A percentile compares a stretch with the other conserved stretches of the same genome.
phyloP scores from a whole-genome alignment of 352 stramenopile genomes.

The Globisporangium orthogonon region DNA sequence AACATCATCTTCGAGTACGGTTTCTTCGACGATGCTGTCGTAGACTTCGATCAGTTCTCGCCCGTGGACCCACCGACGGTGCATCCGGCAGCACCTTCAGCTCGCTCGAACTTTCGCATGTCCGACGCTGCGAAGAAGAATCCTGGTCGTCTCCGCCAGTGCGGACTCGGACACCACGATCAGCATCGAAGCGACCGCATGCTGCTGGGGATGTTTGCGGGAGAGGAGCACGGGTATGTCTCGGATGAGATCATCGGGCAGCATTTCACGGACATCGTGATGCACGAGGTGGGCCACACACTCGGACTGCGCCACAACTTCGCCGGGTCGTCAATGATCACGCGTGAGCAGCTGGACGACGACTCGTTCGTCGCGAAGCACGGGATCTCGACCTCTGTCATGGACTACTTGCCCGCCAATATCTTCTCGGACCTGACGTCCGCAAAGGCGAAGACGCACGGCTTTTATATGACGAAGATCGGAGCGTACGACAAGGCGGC shows the following conservation, averaged over 20 bases:
- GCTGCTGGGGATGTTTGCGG: constrained; percentile 27
- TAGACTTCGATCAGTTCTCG: constrained; percentile 42
- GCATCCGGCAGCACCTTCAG: background rate
- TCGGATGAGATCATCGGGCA: constrained; percentile 52
- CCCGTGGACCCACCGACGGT: constrained; percentile 22
- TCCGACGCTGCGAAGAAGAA: background rate
- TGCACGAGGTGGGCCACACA: constrained; percentile 88
- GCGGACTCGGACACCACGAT: constrained; percentile 28
- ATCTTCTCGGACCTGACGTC: constrained; percentile 66
- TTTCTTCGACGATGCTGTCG: constrained; percentile 71
- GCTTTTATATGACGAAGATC: constrained; percentile 66
- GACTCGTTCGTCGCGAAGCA: constrained; percentile 36
- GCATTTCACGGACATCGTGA: constrained; percentile 72
- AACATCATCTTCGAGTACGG: constrained; percentile 85
- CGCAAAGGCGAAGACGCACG: constrained; percentile 25
- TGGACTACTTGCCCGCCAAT: constrained; percentile 86
- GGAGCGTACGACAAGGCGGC: constrained; percentile 74
- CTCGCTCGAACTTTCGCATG: background rate
- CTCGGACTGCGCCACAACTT: constrained; percentile 87
- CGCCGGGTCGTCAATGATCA: constrained; percentile 43
- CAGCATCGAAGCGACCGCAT: constrained; percentile 38
- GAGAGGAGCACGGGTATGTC: constrained; percentile 18
- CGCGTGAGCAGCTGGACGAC: constrained; percentile 50
- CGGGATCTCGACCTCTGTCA: constrained; percentile 62
- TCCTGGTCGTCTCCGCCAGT: constrained; percentile 21